Percentiles rank a stretch among this genome's conserved stretches.
Evolutionary conservation across 1,284 basidiomycete species (phyloP).

Genomic region (Phellopilus nigrolimitatus): DNA sequence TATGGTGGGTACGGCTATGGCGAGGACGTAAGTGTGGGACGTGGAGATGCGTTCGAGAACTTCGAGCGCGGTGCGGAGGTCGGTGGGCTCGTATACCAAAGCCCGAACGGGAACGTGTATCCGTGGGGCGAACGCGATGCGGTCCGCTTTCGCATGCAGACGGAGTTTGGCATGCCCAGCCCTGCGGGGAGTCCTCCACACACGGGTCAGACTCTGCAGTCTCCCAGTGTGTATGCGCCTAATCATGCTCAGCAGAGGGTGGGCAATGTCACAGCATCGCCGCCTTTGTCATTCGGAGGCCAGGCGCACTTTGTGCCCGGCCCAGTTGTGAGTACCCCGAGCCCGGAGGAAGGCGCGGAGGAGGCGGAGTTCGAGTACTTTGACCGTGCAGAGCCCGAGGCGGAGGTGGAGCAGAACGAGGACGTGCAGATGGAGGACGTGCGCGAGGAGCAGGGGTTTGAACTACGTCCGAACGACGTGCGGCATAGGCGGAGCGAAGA

Average conservation of each 20-base stretch:
- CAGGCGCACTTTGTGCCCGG: conserved; percentile 11
- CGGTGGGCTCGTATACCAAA: conserved; percentile 17
- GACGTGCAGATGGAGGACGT: not conserved
- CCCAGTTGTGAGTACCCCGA: conserved; percentile 25
- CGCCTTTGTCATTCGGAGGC: conserved; percentile 23
- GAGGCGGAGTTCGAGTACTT: conserved; percentile 63
- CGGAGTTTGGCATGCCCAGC: conserved; percentile 11
- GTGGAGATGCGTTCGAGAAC: conserved; percentile 7
- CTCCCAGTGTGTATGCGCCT: too few relatives aligned
- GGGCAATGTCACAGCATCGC: conserved; percentile 19
- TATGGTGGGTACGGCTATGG: conserved; percentile 19
- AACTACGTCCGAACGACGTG: not conserved
- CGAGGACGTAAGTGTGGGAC: conserved; percentile 14
- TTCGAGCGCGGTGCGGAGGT: conserved; percentile 14
- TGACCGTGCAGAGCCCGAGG: conserved; percentile 25
- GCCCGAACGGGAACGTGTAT: conserved; percentile 16
- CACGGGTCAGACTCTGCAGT: not conserved
- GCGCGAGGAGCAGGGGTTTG: not conserved
- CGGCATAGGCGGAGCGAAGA: not conserved
- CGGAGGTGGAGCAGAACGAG: not conserved
- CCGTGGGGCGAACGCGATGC: conserved; percentile 19
- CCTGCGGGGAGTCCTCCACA: not conserved
- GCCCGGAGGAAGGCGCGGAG: conserved; percentile 35
- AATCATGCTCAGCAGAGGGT: not conserved
- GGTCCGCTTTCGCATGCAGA: conserved; percentile 16